These are phyloP conservation scores for Aspergillus melleus DNA, from an alignment of 2,329 filamentous ascomycete genomes.

Conservation along the genomic window DNA sequence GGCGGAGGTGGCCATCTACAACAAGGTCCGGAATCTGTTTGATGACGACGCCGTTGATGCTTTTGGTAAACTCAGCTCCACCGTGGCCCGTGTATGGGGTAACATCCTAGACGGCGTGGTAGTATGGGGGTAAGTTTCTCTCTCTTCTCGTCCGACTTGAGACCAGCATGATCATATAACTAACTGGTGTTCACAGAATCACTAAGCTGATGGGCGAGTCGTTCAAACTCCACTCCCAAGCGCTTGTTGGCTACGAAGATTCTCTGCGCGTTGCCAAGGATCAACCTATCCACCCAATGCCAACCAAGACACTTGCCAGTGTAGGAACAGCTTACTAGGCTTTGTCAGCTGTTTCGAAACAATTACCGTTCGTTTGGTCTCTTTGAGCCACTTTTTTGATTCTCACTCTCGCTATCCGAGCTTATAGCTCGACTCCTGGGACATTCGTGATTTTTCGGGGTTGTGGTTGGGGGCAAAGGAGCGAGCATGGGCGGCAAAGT, in stretches of 20 bases:
- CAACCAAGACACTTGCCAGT: constrained; percentile 45
- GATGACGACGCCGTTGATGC: constrained; percentile 85
- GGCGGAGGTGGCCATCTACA: constrained; percentile 45
- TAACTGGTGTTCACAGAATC: constrained; percentile 48
- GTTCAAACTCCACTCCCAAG: constrained; percentile 94
- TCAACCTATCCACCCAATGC: constrained; percentile 44
- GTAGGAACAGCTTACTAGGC: constrained; percentile 44
- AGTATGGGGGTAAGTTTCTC: constrained; percentile 88
- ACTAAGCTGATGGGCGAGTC: constrained; percentile 93
- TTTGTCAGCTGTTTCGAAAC: background rate
- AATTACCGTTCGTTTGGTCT: constrained; percentile 12
- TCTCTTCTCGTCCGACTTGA: constrained; percentile 7
- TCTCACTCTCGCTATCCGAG: constrained; percentile 34
- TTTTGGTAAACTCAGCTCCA: constrained; percentile 88
- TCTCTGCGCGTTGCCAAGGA: constrained; percentile 42
- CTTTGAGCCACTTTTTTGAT: constrained; percentile 13
- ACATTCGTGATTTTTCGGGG: constrained; percentile 36
- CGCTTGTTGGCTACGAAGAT: constrained; percentile 91
- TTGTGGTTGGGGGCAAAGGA: constrained; percentile 35
- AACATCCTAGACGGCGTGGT: constrained; percentile 98
- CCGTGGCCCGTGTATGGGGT: constrained; percentile 92
- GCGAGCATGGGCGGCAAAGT: constrained; percentile 38
- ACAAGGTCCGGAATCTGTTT: constrained; percentile 78
- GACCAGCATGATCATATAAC: constrained; percentile 23
- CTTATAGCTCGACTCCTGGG: constrained; percentile 40